Evolutionary conservation across 176 grass and related monocot species (phyloP), one percentile per base, ranked within the genome.

Genomic region (Calamus simplicifolius): DNA sequence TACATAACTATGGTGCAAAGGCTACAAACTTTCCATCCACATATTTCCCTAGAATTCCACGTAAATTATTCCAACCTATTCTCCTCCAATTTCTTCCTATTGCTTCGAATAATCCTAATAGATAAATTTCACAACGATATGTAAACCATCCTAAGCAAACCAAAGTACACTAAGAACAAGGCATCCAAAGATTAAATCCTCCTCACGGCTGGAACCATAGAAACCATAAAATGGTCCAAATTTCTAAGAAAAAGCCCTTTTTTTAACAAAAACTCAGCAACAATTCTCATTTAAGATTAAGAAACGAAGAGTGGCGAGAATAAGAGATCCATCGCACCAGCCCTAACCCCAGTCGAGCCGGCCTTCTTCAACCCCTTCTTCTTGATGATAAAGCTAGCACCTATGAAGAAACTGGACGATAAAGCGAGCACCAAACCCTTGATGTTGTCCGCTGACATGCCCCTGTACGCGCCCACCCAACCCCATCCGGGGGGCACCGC

Each of bases 371-470:
- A 77, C 16, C 89, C 89, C 81, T 85, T 70, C 86, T 89, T 89
- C 77, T 85, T 85, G 48, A 89, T 56, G 51, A 89, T 83, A 61
- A 89, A 89, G 66, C 86, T 89, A 5, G 69, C 74, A 23, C 85
- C 86, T 69, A 89, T 89, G 69, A 89, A 89, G 69, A 82, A 56
- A 51, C 89, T 95, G 1, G 90, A 95, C 7, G 90, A 95, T 59
- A 89, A 68, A 18, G 90, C 90, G 25, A 95, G 90, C 25, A 79
- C 62, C 58, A 95, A 77, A 19, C 90, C 90, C 52, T 67, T 89
- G 54, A 74, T 75, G 80, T 89, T 95, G 77, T 95, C 90, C 55
- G 63, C 63, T 57, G 82, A 89, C 85, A 95, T 83, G 61, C 54
- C 90, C 73, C 54, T 81, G 55, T 58, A 63, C 19, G 63, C 68